Conservation (phyloP, 305 asterid species). For the Fraxinus paxiana region DNA sequence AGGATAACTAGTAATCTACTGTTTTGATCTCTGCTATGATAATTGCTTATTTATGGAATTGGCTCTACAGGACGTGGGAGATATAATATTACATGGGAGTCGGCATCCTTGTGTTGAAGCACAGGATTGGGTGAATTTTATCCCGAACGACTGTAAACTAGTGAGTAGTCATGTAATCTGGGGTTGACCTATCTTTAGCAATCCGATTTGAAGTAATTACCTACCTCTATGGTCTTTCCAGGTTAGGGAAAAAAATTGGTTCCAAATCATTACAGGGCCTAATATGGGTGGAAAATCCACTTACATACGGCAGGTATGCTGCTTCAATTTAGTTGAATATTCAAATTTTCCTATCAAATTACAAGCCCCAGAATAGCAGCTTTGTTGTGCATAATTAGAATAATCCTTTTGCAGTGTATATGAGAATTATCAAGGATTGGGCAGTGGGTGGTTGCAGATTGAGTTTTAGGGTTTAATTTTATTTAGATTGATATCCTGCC, state of each 20-base stretch:
- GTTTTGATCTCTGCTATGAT: slow-evolving; percentile 16
- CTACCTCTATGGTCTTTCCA: slow-evolving; percentile 34
- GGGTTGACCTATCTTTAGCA: slow-evolving; percentile 20
- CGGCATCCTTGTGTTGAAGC: slow-evolving; percentile 99
- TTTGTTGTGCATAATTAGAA: slow-evolving; percentile 5
- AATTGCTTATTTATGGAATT: slow-evolving; percentile 17
- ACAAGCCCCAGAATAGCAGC: background rate
- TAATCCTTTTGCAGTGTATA: slow-evolving; percentile 2
- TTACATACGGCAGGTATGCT: slow-evolving; percentile 78
- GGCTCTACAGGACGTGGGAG: slow-evolving; percentile 70
- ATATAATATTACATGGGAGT: slow-evolving; percentile 82
- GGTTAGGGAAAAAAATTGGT: slow-evolving; percentile 89
- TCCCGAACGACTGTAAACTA: slow-evolving; percentile 88
- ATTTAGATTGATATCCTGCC: slow-evolving; percentile 10
- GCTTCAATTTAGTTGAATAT: slow-evolving; percentile 19
- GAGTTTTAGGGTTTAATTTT: slow-evolving; percentile 15
- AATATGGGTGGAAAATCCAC: slow-evolving; percentile 99
- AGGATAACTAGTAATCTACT: slow-evolving; percentile 22
- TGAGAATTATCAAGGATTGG: background rate
- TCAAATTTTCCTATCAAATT: slow-evolving; percentile 9
- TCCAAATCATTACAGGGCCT: slow-evolving; percentile 96
- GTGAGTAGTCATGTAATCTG: slow-evolving; percentile 44
- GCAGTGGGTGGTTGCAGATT: slow-evolving; percentile 10
- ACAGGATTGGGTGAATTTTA: slow-evolving; percentile 98
- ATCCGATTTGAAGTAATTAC: slow-evolving; percentile 19